Evolutionary conservation across 352 stramenopile species (phyloP).

Genomic region (Phytophthora hybrid): DNA sequence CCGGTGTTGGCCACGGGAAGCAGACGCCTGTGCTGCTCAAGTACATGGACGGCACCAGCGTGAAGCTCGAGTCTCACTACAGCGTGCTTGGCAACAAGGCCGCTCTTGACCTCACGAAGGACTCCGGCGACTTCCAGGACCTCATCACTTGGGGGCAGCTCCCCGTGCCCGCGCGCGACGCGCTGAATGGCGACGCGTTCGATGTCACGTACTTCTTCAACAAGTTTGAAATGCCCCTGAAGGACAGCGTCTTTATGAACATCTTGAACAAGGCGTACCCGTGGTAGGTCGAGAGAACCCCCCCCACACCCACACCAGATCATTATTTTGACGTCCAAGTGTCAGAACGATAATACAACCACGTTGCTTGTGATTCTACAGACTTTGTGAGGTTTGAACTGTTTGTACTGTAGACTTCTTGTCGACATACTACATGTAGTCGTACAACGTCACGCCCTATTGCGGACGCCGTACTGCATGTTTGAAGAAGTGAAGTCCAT

Average conservation of each 20-base stretch:
- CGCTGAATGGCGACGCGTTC: constrained; percentile 20
- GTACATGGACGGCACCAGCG: constrained; percentile 32
- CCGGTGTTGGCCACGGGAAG: constrained; percentile 36
- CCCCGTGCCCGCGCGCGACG: constrained; percentile 32
- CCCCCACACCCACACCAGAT: background rate
- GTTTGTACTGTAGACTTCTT: background rate
- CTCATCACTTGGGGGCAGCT: constrained; percentile 44
- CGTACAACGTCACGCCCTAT: no score
- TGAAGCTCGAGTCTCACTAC: constrained; percentile 40
- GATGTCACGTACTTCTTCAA: constrained; percentile 19
- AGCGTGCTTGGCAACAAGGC: constrained; percentile 23
- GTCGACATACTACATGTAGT: no score
- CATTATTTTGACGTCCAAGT: background rate
- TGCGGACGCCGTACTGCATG: no score
- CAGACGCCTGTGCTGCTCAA: constrained; percentile 35
- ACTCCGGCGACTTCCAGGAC: constrained; percentile 33
- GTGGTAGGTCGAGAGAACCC: constrained; percentile 20
- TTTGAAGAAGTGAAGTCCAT: no score
- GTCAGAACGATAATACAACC: background rate
- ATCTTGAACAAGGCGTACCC: constrained; percentile 17
- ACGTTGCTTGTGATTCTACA: background rate
- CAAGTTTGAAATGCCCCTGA: constrained; percentile 26
- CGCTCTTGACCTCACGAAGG: constrained; percentile 29
- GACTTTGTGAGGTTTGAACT: background rate
- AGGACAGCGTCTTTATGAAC: constrained; percentile 23